Evolutionary conservation across 2,329 filamentous ascomycete genomes (phyloP).

Genomic region (Sclerotinia nivalis): DNA sequence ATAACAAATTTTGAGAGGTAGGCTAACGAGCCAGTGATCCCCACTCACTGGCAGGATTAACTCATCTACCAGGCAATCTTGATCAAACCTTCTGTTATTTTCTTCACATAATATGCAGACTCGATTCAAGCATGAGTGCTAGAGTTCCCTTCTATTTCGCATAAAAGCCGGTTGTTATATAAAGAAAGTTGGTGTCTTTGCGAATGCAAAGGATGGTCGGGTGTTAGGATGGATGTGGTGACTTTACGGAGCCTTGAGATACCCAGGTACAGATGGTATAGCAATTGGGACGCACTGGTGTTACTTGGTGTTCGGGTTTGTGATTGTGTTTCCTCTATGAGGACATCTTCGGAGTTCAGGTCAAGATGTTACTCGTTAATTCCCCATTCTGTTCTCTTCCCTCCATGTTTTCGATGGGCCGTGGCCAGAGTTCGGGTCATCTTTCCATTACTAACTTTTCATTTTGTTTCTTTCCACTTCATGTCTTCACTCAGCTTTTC

Average conservation of each 20-base stretch:
- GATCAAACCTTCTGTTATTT: neutral
- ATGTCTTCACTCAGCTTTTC: neutral
- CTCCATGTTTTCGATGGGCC: neutral
- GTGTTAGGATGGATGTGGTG: neutral
- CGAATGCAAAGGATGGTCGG: neutral
- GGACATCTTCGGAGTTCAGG: neutral
- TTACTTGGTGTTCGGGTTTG: neutral
- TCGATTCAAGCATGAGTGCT: neutral
- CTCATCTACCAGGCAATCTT: neutral
- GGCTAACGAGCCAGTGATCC: neutral
- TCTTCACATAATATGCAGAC: neutral
- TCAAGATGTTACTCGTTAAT: too few relatives aligned
- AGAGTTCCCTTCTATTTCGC: neutral
- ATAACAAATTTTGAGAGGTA: neutral
- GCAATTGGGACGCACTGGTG: neutral
- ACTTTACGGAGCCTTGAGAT: neutral
- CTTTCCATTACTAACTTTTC: neutral
- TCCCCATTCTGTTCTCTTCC: neutral
- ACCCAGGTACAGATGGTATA: neutral
- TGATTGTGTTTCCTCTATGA: neutral
- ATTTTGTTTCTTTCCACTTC: neutral
- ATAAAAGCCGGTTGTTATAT: neutral
- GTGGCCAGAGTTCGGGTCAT: neutral
- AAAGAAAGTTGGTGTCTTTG: neutral
- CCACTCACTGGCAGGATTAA: slow-evolving; percentile 19